Evolutionary conservation across 106 monocot genomes (phyloP).

Genomic region (Cymbidium sinense): DNA sequence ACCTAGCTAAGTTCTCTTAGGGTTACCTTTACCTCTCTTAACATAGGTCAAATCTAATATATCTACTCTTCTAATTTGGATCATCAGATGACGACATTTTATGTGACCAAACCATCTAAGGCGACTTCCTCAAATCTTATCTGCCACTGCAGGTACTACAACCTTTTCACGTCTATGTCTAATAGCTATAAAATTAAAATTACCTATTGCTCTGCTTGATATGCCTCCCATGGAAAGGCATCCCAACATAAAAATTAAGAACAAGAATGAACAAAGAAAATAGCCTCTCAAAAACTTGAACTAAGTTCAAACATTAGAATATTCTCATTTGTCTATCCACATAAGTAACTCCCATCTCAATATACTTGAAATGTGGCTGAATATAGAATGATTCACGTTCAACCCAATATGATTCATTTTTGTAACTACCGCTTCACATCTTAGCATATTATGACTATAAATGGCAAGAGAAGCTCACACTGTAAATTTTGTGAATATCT

Average conservation of each 20-base stretch:
- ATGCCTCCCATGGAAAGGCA: too few relatives aligned
- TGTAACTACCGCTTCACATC: not conserved
- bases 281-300: not conserved
- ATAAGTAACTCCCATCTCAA: not conserved
- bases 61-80: too few relatives aligned
- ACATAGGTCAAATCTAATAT: too few relatives aligned
- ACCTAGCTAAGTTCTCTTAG: too few relatives aligned
- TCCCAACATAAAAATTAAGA: not conserved
- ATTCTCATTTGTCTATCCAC: not conserved
- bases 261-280: not conserved
- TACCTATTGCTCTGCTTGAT: too few relatives aligned
- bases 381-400: not conserved
- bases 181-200: too few relatives aligned
- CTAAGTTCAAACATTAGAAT: not conserved
- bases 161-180: too few relatives aligned
- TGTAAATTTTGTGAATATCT: not conserved
- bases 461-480: not conserved
- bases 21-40: too few relatives aligned
- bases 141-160: too few relatives aligned
- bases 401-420: not conserved
- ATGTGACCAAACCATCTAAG: too few relatives aligned
- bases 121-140: too few relatives aligned
- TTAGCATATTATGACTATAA: not conserved
- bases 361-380: not conserved
- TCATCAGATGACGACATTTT: too few relatives aligned